Evolutionary conservation across 305 asterid genomes (phyloP).

Genomic region (Fraxinus ornus): DNA sequence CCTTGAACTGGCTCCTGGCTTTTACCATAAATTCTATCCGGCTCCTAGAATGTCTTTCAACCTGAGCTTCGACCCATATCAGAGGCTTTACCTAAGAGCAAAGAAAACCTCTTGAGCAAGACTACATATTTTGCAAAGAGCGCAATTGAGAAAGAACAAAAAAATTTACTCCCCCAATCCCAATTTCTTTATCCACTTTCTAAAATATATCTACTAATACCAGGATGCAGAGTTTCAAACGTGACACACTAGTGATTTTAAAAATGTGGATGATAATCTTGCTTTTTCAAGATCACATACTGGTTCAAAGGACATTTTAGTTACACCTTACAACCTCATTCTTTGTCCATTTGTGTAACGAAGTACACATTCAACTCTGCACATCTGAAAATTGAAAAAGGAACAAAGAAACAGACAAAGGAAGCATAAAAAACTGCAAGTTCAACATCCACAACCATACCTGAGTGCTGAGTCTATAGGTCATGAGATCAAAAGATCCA

Average conservation of each 20-base stretch:
- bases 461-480: constrained; percentile 97
- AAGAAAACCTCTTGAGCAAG: not conserved
- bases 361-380: not conserved
- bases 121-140: not conserved
- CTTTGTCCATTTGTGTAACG: not conserved
- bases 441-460: constrained; percentile 29
- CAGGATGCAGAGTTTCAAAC: not conserved
- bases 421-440: constrained; percentile 3
- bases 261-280: not conserved
- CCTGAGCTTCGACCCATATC: constrained; percentile 96
- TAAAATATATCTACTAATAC: not conserved
- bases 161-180: too few relatives aligned
- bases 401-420: constrained; percentile 12
- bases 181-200: not conserved
- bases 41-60: constrained; percentile 93
- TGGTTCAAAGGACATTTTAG: not conserved
- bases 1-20: constrained; percentile 97
- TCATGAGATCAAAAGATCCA: constrained; percentile 97
- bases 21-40: constrained; percentile 82
- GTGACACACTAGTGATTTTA: not conserved
- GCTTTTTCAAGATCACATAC: not conserved
- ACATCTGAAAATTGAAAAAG: not conserved
- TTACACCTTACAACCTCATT: too few relatives aligned
- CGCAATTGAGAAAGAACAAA: not conserved
- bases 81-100: constrained; percentile 91